Percentiles rank a stretch among this genome's conserved stretches.
Conservation (phyloP, 2,329 filamentous ascomycete species). For the Penicillium digitatum region DNA sequence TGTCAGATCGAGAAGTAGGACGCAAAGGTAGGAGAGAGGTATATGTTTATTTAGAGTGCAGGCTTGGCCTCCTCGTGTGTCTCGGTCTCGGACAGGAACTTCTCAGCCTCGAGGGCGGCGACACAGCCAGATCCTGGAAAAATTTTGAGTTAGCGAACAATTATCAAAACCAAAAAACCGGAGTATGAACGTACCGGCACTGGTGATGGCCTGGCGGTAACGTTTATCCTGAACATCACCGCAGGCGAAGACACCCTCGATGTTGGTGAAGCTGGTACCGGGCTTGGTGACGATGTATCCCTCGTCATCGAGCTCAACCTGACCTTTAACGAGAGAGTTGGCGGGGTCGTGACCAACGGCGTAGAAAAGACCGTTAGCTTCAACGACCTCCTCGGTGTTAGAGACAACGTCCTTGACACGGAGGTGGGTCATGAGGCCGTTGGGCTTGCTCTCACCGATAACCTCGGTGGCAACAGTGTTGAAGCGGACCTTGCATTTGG, state of each 20-base stretch:
- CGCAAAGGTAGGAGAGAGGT: background rate
- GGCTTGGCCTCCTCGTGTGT: constrained; percentile 41
- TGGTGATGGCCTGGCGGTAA: constrained; percentile 96
- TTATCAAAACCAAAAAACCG: background rate
- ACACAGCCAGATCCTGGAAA: constrained; percentile 79
- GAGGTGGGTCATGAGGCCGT: constrained; percentile 81
- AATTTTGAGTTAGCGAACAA: constrained; percentile 21
- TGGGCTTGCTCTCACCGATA: constrained; percentile 69
- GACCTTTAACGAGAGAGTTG: constrained; percentile 81
- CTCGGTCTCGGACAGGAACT: constrained; percentile 77
- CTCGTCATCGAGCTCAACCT: constrained; percentile 82
- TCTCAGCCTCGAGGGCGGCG: constrained; percentile 92
- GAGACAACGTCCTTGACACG: constrained; percentile 74
- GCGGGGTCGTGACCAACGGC: constrained; percentile 96
- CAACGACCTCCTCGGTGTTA: constrained; percentile 74
- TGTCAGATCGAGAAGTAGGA: constrained; percentile 6
- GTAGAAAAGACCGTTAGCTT: constrained; percentile 93
- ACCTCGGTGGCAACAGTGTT: constrained; percentile 79
- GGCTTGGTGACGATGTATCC: constrained; percentile 88
- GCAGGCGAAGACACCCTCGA: constrained; percentile 91
- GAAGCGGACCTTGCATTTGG: constrained; percentile 87
- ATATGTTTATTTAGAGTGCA: constrained; percentile 49
- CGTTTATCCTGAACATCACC: constrained; percentile 98
- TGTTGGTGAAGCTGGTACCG: constrained; percentile 80
- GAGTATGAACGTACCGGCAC: constrained; percentile 70